Percentiles rank a stretch among this genome's conserved stretches.
phyloP scores from a whole-genome alignment of 352 stramenopile genomes.

The Pythium periplocum region DNA sequence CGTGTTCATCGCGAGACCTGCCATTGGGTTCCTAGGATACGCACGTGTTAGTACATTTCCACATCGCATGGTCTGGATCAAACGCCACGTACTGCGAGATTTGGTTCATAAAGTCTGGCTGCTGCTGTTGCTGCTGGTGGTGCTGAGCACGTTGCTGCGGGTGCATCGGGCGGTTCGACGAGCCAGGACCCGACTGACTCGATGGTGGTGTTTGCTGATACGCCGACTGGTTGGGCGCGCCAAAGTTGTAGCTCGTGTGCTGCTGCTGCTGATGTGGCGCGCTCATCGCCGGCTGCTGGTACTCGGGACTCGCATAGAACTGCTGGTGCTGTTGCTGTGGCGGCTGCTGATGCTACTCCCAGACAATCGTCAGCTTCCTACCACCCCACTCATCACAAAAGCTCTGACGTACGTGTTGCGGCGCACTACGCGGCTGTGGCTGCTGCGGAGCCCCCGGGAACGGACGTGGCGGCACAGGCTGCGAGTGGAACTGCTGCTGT shows the following conservation, averaged over 20 bases:
- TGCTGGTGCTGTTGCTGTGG: conserved; percentile 10
- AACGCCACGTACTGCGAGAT: conserved; percentile 42
- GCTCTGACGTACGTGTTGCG: background rate
- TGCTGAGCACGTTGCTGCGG: conserved; percentile 2
- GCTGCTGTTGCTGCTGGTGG: conserved; percentile 17
- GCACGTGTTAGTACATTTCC: background rate
- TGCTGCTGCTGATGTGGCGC: conserved; percentile 18
- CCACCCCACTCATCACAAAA: background rate
- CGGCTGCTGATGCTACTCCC: background rate
- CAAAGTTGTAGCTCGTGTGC: conserved; percentile 14
- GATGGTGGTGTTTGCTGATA: conserved; percentile 5
- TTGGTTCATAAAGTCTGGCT: conserved; percentile 74
- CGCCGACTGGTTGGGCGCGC: conserved; percentile 3
- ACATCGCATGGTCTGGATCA: background rate
- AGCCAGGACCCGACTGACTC: background rate
- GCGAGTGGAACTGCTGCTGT: conserved; percentile 12
- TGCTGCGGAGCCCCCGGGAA: conserved; percentile 11
- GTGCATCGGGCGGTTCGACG: background rate
- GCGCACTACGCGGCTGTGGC: conserved; percentile 7
- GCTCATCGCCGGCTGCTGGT: conserved; percentile 9
- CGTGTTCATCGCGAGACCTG: conserved; percentile 79
- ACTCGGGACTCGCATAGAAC: conserved; percentile 16
- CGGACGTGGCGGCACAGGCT: conserved; percentile 12
- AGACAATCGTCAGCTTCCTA: background rate
- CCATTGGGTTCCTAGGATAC: conserved; percentile 75